Evolutionary conservation across 441 rosid species (phyloP).

Genomic region (Populus hybrid): DNA sequence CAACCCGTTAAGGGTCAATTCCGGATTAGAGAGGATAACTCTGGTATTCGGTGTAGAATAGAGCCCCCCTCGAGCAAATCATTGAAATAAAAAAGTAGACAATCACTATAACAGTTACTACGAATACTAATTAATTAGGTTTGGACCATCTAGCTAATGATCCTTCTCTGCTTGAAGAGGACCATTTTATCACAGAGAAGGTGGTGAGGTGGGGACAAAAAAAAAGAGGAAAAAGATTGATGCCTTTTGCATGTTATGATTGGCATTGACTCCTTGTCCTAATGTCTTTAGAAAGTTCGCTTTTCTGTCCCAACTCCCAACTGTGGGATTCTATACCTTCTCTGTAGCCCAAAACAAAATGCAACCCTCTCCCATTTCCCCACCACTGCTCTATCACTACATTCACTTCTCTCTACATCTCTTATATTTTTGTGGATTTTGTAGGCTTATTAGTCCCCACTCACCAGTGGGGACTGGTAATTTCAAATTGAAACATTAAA

Average conservation of each 20-base stretch:
- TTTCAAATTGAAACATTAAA: slow-evolving; percentile 8
- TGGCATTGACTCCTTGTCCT: slow-evolving; percentile 89
- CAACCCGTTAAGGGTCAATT: no score
- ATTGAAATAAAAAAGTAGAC: background rate
- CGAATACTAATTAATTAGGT: background rate
- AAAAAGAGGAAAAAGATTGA: slow-evolving; percentile 17
- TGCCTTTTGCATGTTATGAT: slow-evolving; percentile 64
- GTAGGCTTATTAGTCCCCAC: slow-evolving; percentile 9
- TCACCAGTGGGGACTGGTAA: background rate
- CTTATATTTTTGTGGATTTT: background rate
- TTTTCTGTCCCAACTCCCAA: slow-evolving; percentile 34
- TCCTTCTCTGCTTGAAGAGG: no score
- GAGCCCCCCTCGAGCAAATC: background rate
- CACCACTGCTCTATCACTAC: background rate
- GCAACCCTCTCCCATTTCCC: slow-evolving; percentile 13
- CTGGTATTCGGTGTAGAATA: background rate
- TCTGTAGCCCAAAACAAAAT: background rate
- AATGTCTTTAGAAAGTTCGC: slow-evolving; percentile 63
- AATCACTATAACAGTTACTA: background rate
- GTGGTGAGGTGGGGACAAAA: slow-evolving; percentile 4
- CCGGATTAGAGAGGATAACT: no score
- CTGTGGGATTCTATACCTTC: slow-evolving; percentile 38
- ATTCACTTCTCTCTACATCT: background rate
- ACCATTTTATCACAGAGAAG: background rate
- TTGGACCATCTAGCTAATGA: background rate